Conservation (phyloP, 2,329 filamentous ascomycete species). For the Gremmenia infestans region DNA sequence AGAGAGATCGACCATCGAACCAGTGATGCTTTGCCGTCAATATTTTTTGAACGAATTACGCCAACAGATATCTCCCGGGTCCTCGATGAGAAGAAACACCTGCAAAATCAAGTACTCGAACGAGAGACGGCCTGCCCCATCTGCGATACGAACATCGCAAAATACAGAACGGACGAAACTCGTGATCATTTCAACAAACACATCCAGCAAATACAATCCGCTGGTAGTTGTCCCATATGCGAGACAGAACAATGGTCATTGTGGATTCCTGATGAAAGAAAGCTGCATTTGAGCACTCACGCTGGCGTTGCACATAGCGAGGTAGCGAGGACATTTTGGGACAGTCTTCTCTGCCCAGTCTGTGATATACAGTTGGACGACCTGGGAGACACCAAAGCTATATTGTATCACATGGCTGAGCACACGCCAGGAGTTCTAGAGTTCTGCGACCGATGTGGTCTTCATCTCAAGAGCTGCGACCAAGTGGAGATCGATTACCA, state of each 20-base stretch:
- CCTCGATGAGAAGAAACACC: slow-evolving; percentile 18
- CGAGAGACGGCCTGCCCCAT: slow-evolving; percentile 18
- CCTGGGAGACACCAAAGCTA: slow-evolving; percentile 5
- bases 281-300: slow-evolving; percentile 18
- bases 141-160: slow-evolving; percentile 14
- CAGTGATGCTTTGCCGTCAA: slow-evolving; percentile 16
- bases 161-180: slow-evolving; percentile 14
- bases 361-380: slow-evolving; percentile 18
- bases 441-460: slow-evolving; percentile 18
- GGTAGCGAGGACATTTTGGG: slow-evolving; percentile 17
- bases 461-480: neutral
- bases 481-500: neutral
- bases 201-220: slow-evolving; percentile 14
- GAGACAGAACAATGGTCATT: slow-evolving; percentile 18
- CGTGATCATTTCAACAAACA: slow-evolving; percentile 17
- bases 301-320: neutral
- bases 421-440: slow-evolving; percentile 20
- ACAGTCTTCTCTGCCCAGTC: slow-evolving; percentile 19
- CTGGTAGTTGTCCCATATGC: slow-evolving; percentile 23
- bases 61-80: slow-evolving; percentile 21
- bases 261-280: slow-evolving; percentile 19
- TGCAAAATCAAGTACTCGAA: slow-evolving; percentile 22
- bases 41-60: slow-evolving; percentile 20
- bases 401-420: slow-evolving; percentile 20
- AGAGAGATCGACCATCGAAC: slow-evolving; percentile 15